Conservation (phyloP, 805 yeast species). For the Yamadazyma sp. region DNA sequence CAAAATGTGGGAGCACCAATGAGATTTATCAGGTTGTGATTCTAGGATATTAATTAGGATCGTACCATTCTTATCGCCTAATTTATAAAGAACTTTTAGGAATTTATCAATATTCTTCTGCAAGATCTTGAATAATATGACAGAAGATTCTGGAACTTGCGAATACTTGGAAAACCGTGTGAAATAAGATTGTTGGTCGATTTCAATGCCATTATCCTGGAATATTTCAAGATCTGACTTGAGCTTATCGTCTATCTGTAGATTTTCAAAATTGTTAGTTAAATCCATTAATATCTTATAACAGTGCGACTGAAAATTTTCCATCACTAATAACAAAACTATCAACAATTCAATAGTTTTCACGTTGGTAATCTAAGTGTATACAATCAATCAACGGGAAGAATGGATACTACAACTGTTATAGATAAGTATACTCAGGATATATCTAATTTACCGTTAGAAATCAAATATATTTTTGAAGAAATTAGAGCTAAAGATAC, state of each 20-base stretch:
- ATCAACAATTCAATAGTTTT: too few species aligned
- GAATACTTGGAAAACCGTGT: slow-evolving; percentile 14
- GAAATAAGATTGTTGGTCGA: too few species aligned
- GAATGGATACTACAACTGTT: slow-evolving; percentile 86
- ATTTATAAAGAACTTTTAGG: slow-evolving; percentile 11
- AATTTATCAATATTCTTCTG: slow-evolving; percentile 16
- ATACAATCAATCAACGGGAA: too few species aligned
- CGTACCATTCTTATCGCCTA: slow-evolving; percentile 16
- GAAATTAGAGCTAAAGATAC: slow-evolving; percentile 74
- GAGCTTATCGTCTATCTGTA: not conserved
- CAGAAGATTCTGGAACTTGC: slow-evolving; percentile 9
- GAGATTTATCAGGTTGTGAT: slow-evolving; percentile 2
- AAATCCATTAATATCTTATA: too few species aligned
- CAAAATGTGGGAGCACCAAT: slow-evolving; percentile 5
- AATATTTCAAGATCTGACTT: not conserved
- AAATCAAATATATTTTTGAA: slow-evolving; percentile 72
- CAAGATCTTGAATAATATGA: slow-evolving; percentile 15
- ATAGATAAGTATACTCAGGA: slow-evolving; percentile 51
- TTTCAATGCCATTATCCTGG: too few species aligned
- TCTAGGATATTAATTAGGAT: slow-evolving; percentile 15
- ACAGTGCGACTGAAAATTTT: too few species aligned
- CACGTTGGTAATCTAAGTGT: too few species aligned
- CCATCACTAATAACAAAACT: too few species aligned
- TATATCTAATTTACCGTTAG: slow-evolving; percentile 83
- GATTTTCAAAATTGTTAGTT: too few species aligned